phyloP scores from a whole-genome alignment of 176 grass and related monocot species.

The Phoenix roebelenii region DNA sequence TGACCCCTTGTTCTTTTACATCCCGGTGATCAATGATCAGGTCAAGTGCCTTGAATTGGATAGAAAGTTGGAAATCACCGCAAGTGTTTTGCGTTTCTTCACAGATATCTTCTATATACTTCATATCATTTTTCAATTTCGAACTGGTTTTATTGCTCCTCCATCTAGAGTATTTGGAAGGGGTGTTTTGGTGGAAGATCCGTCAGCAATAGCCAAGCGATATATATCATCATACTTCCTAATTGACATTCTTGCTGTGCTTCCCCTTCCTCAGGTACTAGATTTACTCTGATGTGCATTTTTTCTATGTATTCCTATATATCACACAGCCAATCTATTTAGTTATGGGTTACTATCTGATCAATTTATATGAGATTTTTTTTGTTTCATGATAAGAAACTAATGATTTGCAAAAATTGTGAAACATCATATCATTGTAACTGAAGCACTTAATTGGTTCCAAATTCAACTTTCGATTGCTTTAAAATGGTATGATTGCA shows the following conservation, averaged over 20 bases:
- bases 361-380: too few relatives aligned
- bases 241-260: slow-evolving; percentile 72
- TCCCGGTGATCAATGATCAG: slow-evolving; percentile 48
- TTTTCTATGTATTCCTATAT: neutral
- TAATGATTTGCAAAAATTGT: too few relatives aligned
- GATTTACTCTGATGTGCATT: neutral
- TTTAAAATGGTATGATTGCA: too few relatives aligned
- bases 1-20: slow-evolving; percentile 87
- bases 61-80: slow-evolving; percentile 49
- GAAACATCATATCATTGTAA: too few relatives aligned
- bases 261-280: slow-evolving; percentile 83
- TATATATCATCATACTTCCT: slow-evolving; percentile 77
- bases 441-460: too few relatives aligned
- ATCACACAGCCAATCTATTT: neutral
- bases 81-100: slow-evolving; percentile 71
- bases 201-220: slow-evolving; percentile 58
- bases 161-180: slow-evolving; percentile 90
- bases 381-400: too few relatives aligned
- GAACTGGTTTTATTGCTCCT: slow-evolving; percentile 81
- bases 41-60: slow-evolving; percentile 63
- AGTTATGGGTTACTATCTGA: too few relatives aligned
- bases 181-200: slow-evolving; percentile 65
- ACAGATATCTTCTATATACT: slow-evolving; percentile 94
- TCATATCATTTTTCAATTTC: slow-evolving; percentile 93
- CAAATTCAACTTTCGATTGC: too few relatives aligned